Percentiles rank a stretch among this genome's conserved stretches.
Evolutionary conservation across 2,329 filamentous ascomycete genomes (phyloP).

Genomic region (Sphaerulina populicola): DNA sequence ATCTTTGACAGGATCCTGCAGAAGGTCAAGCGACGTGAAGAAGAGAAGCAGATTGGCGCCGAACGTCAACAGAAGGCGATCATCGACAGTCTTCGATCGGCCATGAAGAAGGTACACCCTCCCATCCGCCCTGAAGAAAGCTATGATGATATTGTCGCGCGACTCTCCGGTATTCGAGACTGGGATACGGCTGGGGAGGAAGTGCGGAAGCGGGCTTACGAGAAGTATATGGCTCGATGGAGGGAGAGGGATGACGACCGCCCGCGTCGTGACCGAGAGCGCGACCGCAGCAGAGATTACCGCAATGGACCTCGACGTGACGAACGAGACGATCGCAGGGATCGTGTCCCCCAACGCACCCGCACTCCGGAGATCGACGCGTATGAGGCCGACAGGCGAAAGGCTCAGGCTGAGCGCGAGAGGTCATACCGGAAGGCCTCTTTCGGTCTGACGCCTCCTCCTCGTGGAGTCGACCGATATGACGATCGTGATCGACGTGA

Average conservation of each 20-base stretch:
- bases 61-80: conserved; percentile 81
- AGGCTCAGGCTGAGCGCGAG: conserved; percentile 88
- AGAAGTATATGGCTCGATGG: conserved; percentile 83
- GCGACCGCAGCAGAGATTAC: conserved; percentile 43
- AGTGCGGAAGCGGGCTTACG: conserved; percentile 72
- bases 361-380: conserved; percentile 74
- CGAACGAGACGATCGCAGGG: conserved; percentile 39
- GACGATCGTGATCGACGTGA: conserved; percentile 20
- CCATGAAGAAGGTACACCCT: conserved; percentile 84
- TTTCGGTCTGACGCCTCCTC: conserved; percentile 33
- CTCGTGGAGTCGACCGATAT: conserved; percentile 27
- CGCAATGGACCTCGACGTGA: conserved; percentile 38
- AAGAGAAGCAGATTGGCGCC: conserved; percentile 72
- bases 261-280: conserved; percentile 31
- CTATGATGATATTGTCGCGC: conserved; percentile 77
- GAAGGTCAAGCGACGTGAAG: conserved; percentile 68
- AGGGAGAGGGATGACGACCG: conserved; percentile 67
- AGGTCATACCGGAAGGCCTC: conserved; percentile 75
- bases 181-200: conserved; percentile 84
- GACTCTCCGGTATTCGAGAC: conserved; percentile 72
- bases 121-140: conserved; percentile 68
- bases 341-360: conserved; percentile 33
- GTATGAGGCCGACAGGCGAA: conserved; percentile 90
- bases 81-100: conserved; percentile 73
- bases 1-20: conserved; percentile 85